Evolutionary conservation across 2,329 filamentous ascomycete species (phyloP).

Genomic region (Clarireedia hainanense): DNA sequence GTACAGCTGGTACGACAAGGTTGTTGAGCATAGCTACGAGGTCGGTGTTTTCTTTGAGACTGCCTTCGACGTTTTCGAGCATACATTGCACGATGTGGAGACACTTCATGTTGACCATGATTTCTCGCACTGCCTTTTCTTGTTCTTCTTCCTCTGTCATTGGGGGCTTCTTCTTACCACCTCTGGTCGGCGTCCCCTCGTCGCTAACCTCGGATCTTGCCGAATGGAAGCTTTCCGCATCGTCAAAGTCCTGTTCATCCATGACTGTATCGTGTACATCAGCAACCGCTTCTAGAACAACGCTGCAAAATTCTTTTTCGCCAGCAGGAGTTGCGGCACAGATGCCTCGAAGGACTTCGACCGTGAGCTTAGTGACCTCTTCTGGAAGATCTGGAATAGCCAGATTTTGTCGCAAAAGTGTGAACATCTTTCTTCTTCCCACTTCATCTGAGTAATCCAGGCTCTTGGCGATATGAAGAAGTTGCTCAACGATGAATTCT

Average conservation of each 20-base stretch:
- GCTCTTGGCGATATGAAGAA: conserved; percentile 84
- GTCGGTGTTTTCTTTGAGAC: conserved; percentile 80
- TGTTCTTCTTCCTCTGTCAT: conserved; percentile 57
- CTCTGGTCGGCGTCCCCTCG: conserved; percentile 45
- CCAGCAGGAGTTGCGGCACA: conserved; percentile 68
- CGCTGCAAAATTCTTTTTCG: conserved; percentile 74
- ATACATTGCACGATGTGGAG: conserved; percentile 96
- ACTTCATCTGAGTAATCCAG: conserved; percentile 98
- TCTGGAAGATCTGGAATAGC: conserved; percentile 84
- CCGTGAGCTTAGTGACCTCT: conserved; percentile 79
- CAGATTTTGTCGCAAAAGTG: conserved; percentile 75
- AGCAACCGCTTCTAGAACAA: conserved; percentile 87
- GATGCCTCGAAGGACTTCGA: conserved; percentile 74
- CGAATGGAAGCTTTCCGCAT: conserved; percentile 84
- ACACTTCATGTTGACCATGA: conserved; percentile 97
- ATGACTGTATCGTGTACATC: conserved; percentile 94
- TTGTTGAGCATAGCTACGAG: conserved; percentile 98
- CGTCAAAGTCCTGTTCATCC: conserved; percentile 50
- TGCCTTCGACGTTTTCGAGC: conserved; percentile 84
- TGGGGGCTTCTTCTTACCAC: conserved; percentile 36
- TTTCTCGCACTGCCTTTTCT: conserved; percentile 76
- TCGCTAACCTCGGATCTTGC: conserved; percentile 78
- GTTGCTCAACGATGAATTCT: conserved; percentile 92
- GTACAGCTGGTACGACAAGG: conserved; percentile 87
- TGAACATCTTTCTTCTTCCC: conserved; percentile 91